Percentiles rank a stretch among this genome's conserved stretches.
Evolutionary conservation across 148 eudicot species (phyloP).

Genomic region (Dianthus caryophyllus): DNA sequence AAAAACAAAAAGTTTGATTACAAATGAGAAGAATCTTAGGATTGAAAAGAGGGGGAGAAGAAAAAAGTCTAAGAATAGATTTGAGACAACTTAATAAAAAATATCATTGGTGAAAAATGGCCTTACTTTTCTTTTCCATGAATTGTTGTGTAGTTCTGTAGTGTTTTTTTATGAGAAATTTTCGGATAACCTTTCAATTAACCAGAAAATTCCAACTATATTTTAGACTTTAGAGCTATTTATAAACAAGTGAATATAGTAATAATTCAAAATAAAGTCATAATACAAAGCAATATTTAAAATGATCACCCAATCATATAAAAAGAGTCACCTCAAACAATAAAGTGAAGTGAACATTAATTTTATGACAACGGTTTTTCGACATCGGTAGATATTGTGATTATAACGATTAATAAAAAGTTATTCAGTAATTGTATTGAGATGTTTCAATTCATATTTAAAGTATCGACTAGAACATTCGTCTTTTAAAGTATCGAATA

Average conservation of each 20-base stretch:
- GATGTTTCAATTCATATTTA: no score
- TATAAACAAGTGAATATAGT: neutral
- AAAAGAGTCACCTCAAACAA: no score
- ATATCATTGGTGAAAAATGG: slow-evolving; percentile 2
- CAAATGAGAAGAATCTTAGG: slow-evolving; percentile 18
- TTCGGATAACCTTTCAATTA: slow-evolving; percentile 30
- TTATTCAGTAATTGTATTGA: no score
- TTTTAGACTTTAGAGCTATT: slow-evolving; percentile 23
- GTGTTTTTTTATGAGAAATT: slow-evolving; percentile 4
- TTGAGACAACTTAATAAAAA: slow-evolving; percentile 13
- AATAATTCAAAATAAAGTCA: no score
- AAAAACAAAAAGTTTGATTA: slow-evolving; percentile 14
- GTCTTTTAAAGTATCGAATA: no score
- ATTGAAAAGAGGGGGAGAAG: slow-evolving; percentile 9
- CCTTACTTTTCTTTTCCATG: neutral
- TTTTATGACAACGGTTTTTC: no score
- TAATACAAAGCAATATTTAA: no score
- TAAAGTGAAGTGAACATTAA: no score
- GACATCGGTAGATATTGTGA: no score
- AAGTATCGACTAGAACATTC: no score
- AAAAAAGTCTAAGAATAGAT: slow-evolving; percentile 25
- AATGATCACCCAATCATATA: no score
- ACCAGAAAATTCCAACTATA: neutral
- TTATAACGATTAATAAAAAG: no score
- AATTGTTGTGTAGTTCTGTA: slow-evolving; percentile 6